A percentile compares a stretch with the other conserved stretches of the same genome.
Conservation (phyloP, 208 protist species). For the Trypanosoma scelopori region DNA sequence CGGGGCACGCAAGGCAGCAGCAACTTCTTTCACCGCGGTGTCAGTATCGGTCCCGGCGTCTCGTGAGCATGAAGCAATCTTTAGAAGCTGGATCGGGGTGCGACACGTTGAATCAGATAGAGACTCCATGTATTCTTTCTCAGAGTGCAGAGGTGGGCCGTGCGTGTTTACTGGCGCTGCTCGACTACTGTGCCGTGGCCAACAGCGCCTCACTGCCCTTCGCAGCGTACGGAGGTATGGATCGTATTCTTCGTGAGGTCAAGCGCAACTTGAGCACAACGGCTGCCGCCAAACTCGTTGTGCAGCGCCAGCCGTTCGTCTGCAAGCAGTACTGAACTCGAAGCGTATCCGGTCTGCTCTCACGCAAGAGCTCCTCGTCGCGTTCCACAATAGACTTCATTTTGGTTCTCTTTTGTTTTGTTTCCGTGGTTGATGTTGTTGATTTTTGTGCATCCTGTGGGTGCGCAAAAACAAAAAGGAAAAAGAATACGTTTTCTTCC, state of each 20-base stretch:
- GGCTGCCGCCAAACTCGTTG: conserved; percentile 9
- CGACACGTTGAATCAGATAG: conserved; percentile 29
- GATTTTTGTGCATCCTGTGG: no score
- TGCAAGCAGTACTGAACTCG: conserved; percentile 43
- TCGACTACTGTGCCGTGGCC: conserved; percentile 74
- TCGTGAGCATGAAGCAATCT: background rate
- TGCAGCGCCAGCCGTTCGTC: conserved; percentile 27
- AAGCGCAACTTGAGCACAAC: conserved; percentile 45
- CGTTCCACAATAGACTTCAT: background rate
- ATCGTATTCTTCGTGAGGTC: conserved; percentile 57
- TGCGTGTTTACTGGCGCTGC: conserved; percentile 66
- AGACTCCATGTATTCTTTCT: conserved; percentile 55
- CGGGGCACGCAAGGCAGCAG: no score
- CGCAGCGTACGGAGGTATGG: conserved; percentile 57
- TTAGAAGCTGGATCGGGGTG: background rate
- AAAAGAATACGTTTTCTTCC: no score
- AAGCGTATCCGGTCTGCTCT: no score
- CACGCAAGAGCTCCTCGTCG: no score
- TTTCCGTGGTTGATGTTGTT: no score
- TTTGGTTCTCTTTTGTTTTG: background rate
- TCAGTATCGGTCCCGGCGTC: no score
- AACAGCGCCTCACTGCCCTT: conserved; percentile 41
- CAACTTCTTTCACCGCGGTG: no score
- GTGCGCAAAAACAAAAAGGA: no score
- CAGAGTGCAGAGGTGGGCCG: conserved; percentile 69